A percentile compares a stretch with the other conserved stretches of the same genome.
Evolutionary conservation across 2,329 filamentous ascomycete genomes (phyloP).

Genomic region (Didymella sp.): DNA sequence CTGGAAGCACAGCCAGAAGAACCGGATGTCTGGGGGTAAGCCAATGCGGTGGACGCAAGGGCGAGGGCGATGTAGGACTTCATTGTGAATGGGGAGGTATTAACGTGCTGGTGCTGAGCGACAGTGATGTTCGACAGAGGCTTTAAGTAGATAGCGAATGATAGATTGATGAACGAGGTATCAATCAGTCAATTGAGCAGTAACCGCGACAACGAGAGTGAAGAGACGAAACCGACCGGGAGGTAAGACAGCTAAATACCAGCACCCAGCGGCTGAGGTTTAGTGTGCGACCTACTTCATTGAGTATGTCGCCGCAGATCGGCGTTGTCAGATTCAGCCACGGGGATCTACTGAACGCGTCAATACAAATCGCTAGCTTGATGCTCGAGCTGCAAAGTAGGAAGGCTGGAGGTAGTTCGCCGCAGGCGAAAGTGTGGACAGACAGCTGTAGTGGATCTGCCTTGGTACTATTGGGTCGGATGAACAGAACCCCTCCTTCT

Average conservation of each 20-base stretch:
- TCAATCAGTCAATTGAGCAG: slow-evolving; percentile 37
- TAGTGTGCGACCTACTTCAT: slow-evolving; percentile 33
- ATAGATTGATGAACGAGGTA: slow-evolving; percentile 50
- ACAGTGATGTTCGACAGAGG: slow-evolving; percentile 14
- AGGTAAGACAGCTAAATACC: slow-evolving; percentile 42
- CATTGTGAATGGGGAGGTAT: slow-evolving; percentile 31
- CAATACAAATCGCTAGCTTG: slow-evolving; percentile 34
- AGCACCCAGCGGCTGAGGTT: slow-evolving; percentile 19
- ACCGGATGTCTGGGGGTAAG: slow-evolving; percentile 43
- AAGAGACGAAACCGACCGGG: slow-evolving; percentile 25
- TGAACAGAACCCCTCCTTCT: slow-evolving; percentile 36
- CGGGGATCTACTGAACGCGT: slow-evolving; percentile 39
- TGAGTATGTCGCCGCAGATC: slow-evolving; percentile 33
- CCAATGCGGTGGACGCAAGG: slow-evolving; percentile 40
- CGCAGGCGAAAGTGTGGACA: slow-evolving; percentile 11
- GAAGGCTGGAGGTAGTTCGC: slow-evolving; percentile 33
- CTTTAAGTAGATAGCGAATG: slow-evolving; percentile 28
- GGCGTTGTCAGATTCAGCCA: slow-evolving; percentile 27
- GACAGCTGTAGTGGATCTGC: slow-evolving; percentile 20
- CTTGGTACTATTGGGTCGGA: slow-evolving; percentile 27
- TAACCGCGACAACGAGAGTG: slow-evolving; percentile 39
- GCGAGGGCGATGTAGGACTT: slow-evolving; percentile 41
- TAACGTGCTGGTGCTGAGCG: slow-evolving; percentile 19
- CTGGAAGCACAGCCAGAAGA: slow-evolving; percentile 62
- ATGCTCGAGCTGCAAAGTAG: slow-evolving; percentile 30